A percentile compares a stretch with the other conserved stretches of the same genome.
Evolutionary conservation across 306 rosid species (phyloP).

Genomic region (Vicia faba): DNA sequence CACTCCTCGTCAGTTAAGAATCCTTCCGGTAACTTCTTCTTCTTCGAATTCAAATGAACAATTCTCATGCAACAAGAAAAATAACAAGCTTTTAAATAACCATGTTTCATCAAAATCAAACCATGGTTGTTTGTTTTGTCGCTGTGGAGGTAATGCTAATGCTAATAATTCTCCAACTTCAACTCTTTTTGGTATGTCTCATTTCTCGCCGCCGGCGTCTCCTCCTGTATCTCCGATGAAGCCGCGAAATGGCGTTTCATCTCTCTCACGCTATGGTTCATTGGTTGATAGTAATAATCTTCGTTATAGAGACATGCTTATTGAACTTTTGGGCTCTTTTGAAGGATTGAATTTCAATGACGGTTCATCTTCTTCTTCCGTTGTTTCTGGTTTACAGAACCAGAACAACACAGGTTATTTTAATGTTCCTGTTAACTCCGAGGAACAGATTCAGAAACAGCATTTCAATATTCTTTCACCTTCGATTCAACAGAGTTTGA

Average conservation of each 20-base stretch:
- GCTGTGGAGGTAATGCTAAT: conserved; percentile 28
- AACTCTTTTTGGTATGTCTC: conserved; percentile 63
- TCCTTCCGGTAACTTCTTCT: conserved; percentile 49
- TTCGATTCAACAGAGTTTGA: conserved; percentile 31
- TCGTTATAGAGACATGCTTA: conserved; percentile 52
- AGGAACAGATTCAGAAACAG: conserved; percentile 48
- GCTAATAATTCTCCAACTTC: conserved; percentile 62
- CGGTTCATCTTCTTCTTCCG: conserved; percentile 26
- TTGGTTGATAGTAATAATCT: conserved; percentile 29
- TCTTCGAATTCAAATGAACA: conserved; percentile 44
- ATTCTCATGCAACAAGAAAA: conserved; percentile 49
- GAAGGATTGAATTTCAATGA: conserved; percentile 67
- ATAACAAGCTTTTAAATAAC: conserved; percentile 36
- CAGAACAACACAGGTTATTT: conserved; percentile 48
- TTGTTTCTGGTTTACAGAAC: not conserved
- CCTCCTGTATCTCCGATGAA: conserved; percentile 67
- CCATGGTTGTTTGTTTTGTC: conserved; percentile 60
- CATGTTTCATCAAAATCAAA: conserved; percentile 45
- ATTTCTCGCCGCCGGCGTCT: conserved; percentile 69
- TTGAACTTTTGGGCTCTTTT: conserved; percentile 69
- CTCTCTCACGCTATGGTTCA: conserved; percentile 47
- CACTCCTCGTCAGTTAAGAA: conserved; percentile 77
- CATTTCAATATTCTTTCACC: conserved; percentile 60
- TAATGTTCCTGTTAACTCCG: conserved; percentile 47
- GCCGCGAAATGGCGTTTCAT: conserved; percentile 37